phyloP scores from a whole-genome alignment of 2,329 filamentous ascomycete genomes.

The Calonectria hawksworthii region DNA sequence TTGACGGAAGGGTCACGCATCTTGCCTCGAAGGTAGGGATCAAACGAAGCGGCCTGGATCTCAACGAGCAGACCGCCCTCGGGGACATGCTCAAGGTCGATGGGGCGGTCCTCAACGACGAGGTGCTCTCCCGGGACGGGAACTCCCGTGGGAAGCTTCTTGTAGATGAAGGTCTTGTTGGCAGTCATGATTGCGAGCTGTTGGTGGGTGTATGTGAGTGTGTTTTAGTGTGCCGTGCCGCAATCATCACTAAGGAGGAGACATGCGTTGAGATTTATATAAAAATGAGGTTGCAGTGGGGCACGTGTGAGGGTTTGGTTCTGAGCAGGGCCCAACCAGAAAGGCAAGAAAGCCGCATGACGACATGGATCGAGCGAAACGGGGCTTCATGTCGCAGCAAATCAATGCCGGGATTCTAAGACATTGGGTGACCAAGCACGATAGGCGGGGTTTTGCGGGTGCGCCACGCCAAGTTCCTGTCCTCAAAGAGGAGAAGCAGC shows the following conservation, averaged over 20 bases:
- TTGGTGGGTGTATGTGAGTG: background rate
- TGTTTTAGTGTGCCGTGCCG: background rate
- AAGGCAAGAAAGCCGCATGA: background rate
- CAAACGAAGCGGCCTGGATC: conserved; percentile 81
- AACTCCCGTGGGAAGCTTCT: conserved; percentile 73
- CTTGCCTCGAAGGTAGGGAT: conserved; percentile 86
- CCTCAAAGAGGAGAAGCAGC: background rate
- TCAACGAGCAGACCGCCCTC: conserved; percentile 77
- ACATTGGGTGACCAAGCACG: background rate
- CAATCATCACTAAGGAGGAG: background rate
- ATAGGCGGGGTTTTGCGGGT: background rate
- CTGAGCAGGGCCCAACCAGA: background rate
- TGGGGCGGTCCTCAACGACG: conserved; percentile 73
- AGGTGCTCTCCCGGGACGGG: conserved; percentile 81
- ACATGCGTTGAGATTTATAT: background rate
- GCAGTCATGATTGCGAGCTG: conserved; percentile 49
- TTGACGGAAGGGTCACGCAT: conserved; percentile 77
- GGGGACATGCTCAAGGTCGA: conserved; percentile 73
- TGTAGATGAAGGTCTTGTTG: conserved; percentile 85
- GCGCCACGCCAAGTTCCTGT: background rate
- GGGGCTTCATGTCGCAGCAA: background rate
- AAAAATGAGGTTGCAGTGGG: background rate
- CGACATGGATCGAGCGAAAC: conserved; percentile 2
- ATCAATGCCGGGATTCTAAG: background rate
- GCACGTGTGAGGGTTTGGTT: background rate